These are phyloP conservation scores for Coffea canephora DNA, from an alignment of 257 asterid genomes.

Conservation along the genomic window DNA sequence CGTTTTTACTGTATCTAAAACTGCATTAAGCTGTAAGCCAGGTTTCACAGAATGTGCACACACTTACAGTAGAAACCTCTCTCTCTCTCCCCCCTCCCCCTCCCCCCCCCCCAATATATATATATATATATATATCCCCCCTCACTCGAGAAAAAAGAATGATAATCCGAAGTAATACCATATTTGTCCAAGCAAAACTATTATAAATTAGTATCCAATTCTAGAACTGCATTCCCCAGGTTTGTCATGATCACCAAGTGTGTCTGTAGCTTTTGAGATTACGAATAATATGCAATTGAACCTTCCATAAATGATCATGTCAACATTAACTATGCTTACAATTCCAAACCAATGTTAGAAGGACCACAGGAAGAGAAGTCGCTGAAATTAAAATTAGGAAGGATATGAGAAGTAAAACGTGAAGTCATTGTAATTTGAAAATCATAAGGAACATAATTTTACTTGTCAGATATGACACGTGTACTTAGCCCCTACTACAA, in stretches of 20 bases:
- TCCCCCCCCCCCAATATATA: too few relatives aligned
- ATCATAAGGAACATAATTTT: too few relatives aligned
- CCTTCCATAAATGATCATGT: neutral
- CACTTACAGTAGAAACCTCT: neutral
- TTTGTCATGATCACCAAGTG: neutral
- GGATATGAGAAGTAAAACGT: too few relatives aligned
- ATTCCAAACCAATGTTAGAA: neutral
- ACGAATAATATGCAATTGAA: neutral
- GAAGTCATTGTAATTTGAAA: too few relatives aligned
- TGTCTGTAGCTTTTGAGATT: neutral
- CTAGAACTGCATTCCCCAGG: neutral
- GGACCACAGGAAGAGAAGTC: neutral
- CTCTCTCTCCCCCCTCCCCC: neutral
- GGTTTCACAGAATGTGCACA: neutral
- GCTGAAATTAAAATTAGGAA: neutral
- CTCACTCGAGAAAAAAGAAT: neutral
- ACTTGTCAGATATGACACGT: too few relatives aligned
- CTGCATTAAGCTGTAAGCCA: constrained; percentile 6
- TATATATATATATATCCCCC: neutral
- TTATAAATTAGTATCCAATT: neutral
- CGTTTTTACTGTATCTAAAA: constrained; percentile 6
- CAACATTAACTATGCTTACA: neutral
- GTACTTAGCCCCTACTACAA: too few relatives aligned
- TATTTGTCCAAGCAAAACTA: neutral
- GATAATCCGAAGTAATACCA: neutral